These are phyloP conservation scores for Trichoderma afroharzianum DNA, from an alignment of 2,329 filamentous ascomycete genomes.

Conservation along the genomic window DNA sequence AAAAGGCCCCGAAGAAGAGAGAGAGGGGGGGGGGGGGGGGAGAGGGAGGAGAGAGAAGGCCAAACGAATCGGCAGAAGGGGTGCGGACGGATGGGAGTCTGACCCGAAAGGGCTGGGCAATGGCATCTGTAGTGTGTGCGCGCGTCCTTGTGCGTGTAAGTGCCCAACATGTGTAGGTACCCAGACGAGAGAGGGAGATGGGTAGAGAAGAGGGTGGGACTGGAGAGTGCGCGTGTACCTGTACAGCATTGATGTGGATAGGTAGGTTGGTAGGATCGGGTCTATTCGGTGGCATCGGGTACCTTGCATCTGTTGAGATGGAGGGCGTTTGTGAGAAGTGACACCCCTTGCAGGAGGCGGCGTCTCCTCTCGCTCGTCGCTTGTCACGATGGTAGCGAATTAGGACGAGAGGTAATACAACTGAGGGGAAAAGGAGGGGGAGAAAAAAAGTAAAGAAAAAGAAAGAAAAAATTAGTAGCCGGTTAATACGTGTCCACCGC, in stretches of 20 bases:
- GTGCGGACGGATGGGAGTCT: neutral
- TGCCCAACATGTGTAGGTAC: neutral
- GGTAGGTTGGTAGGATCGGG: neutral
- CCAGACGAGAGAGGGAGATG: neutral
- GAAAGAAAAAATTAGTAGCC: neutral
- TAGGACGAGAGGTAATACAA: neutral
- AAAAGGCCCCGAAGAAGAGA: neutral
- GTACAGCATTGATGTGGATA: neutral
- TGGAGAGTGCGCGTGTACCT: neutral
- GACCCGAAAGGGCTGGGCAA: neutral
- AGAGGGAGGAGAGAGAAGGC: neutral
- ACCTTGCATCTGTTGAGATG: conserved; percentile 6
- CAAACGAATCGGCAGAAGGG: neutral
- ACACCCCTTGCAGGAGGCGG: neutral
- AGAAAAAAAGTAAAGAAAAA: neutral
- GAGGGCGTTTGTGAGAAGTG: neutral
- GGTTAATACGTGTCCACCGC: neutral
- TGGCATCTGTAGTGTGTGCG: neutral
- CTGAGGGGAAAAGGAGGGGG: neutral
- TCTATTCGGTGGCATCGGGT: neutral
- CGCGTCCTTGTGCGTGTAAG: neutral
- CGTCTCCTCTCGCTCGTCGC: neutral
- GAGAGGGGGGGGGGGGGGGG: no score
- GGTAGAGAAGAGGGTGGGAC: neutral
- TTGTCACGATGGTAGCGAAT: neutral